phyloP scores from a whole-genome alignment of 129 eudicot genomes.

The Saussurea involucrata region DNA sequence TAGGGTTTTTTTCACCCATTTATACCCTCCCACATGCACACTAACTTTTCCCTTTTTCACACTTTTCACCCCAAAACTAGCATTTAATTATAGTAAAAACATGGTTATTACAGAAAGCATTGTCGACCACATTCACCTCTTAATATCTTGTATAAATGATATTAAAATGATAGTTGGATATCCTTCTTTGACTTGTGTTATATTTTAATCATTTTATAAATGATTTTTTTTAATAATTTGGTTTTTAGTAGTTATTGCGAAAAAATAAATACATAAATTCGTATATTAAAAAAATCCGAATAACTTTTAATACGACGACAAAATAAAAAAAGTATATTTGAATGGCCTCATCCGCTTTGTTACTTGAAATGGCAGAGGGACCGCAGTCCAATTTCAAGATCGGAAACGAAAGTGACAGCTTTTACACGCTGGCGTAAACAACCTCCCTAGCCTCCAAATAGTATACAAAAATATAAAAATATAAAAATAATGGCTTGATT shows the following conservation, averaged over 20 bases:
- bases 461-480: background rate
- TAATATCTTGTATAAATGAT: background rate
- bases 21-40: no score
- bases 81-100: no score
- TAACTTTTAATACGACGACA: background rate
- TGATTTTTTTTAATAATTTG: background rate
- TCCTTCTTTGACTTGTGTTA: background rate
- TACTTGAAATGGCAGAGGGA: constrained; percentile 28
- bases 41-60: no score
- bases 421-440: constrained; percentile 24
- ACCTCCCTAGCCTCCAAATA: background rate
- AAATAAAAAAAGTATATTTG: background rate
- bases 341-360: constrained; percentile 10
- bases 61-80: no score
- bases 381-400: constrained; percentile 15
- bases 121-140: no score
- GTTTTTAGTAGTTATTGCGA: background rate
- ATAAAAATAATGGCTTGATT: no score
- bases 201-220: background rate
- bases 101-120: no score
- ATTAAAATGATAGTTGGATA: background rate
- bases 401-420: constrained; percentile 14
- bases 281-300: background rate
- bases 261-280: background rate
- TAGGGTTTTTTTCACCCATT: no score